Conservation (phyloP, 148 eudicot species). For the Diospyros kaki region DNA sequence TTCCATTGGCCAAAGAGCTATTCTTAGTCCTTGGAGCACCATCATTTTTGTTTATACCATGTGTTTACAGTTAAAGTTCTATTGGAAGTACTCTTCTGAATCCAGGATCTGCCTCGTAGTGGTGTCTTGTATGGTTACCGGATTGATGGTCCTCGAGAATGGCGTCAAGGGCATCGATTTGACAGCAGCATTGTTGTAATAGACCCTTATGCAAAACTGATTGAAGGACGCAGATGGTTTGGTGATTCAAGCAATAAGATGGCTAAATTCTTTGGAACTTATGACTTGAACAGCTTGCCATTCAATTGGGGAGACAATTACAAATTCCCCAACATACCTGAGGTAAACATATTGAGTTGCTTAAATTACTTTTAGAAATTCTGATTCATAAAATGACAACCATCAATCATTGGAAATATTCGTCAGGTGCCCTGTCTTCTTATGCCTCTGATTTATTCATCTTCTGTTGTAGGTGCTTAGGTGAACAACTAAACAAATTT, state of each 20-base stretch:
- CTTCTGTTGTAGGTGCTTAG: not conserved
- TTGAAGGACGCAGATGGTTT: constrained; percentile 92
- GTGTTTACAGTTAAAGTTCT: not conserved
- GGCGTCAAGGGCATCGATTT: constrained; percentile 91
- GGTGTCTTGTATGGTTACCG: constrained; percentile 82
- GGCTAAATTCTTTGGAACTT: constrained; percentile 70
- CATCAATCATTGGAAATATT: not conserved
- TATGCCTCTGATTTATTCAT: not conserved
- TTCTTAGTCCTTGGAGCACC: not conserved
- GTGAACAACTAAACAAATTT: not conserved
- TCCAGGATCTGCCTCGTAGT: constrained; percentile 69
- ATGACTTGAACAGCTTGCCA: constrained; percentile 66
- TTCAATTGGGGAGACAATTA: constrained; percentile 89
- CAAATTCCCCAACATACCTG: constrained; percentile 72
- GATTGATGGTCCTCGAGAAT: constrained; percentile 80
- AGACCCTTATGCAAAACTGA: constrained; percentile 86
- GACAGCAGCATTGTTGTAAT: constrained; percentile 59
- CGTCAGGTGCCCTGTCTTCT: not conserved
- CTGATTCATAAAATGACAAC: not conserved
- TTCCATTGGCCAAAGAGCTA: not conserved
- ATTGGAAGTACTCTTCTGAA: constrained; percentile 2
- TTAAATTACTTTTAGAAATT: constrained; percentile 3
- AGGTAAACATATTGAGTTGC: constrained; percentile 46
- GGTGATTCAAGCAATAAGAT: constrained; percentile 62
- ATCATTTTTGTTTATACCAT: not conserved